Percentiles rank a stretch among this genome's conserved stretches.
These are phyloP conservation scores for Erucastrum elatum DNA, from an alignment of 345 rosid genomes.

Conservation along the genomic window DNA sequence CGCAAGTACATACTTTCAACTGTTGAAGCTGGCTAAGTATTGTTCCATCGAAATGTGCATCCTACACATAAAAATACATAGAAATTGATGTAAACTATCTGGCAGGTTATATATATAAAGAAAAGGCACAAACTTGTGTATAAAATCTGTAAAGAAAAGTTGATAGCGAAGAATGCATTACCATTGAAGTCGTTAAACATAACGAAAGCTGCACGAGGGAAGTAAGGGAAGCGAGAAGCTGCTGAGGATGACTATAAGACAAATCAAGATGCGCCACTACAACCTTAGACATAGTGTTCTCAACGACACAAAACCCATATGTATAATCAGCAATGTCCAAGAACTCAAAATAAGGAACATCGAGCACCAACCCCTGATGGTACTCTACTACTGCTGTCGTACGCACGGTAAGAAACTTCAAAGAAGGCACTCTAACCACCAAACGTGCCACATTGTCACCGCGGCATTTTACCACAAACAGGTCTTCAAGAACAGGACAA, in stretches of 20 bases:
- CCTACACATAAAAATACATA: background rate
- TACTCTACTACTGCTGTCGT: background rate
- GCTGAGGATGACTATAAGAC: background rate
- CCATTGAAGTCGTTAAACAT: conserved; percentile 1
- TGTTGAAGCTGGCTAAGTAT: background rate
- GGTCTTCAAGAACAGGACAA: conserved; percentile 30
- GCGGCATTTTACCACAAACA: background rate
- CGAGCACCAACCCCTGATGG: background rate
- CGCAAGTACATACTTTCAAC: background rate
- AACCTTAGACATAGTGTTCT: background rate
- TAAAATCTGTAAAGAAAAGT: too few relatives aligned
- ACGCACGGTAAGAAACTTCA: background rate
- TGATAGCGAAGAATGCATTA: background rate
- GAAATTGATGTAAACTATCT: background rate
- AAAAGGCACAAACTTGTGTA: background rate
- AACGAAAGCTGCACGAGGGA: background rate
- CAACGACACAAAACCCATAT: background rate
- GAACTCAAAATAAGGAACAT: background rate
- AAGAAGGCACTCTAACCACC: background rate
- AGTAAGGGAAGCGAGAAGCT: background rate
- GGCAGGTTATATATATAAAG: background rate
- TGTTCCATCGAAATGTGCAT: background rate
- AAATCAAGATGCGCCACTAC: background rate
- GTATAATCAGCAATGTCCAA: background rate
- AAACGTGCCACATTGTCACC: conserved; percentile 9